These are phyloP conservation scores for Sclerotinia glacialis DNA, from an alignment of 2,329 filamentous ascomycete species.

Conservation along the genomic window DNA sequence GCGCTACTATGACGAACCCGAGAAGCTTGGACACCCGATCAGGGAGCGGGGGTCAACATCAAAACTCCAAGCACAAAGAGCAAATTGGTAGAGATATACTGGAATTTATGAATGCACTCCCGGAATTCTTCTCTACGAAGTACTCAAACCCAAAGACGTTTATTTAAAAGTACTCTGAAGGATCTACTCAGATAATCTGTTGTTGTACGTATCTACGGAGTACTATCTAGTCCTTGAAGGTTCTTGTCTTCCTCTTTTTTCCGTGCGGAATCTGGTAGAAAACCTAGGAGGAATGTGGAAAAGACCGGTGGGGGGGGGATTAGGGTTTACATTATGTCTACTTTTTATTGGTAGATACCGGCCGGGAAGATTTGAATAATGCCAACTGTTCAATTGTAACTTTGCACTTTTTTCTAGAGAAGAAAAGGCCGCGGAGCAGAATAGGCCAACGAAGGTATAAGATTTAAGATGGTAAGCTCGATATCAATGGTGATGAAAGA, in stretches of 20 bases:
- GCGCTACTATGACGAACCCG: slow-evolving; percentile 19
- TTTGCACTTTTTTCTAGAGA: neutral
- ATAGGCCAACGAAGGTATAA: neutral
- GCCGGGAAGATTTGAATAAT: slow-evolving; percentile 3
- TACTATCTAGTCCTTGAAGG: slow-evolving; percentile 6
- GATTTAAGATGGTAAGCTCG: slow-evolving; percentile 1
- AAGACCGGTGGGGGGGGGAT: neutral
- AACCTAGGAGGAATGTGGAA: slow-evolving; percentile 4
- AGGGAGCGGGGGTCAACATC: slow-evolving; percentile 8
- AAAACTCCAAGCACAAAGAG: slow-evolving; percentile 8
- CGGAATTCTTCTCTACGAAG: neutral
- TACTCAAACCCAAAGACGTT: neutral
- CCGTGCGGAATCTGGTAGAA: slow-evolving; percentile 11
- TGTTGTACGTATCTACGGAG: neutral
- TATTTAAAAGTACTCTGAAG: neutral
- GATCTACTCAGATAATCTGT: neutral
- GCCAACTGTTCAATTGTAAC: slow-evolving; percentile 17
- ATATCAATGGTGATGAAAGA: neutral
- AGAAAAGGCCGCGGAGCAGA: neutral
- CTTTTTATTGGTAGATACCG: slow-evolving; percentile 9
- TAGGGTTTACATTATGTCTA: slow-evolving; percentile 4
- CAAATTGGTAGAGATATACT: neutral
- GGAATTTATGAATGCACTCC: slow-evolving; percentile 5
- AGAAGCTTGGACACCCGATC: slow-evolving; percentile 18
- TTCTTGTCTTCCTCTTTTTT: slow-evolving; percentile 6